These are phyloP conservation scores for Starmerella floricola DNA, from an alignment of 805 yeast genomes.

Conservation along the genomic window DNA sequence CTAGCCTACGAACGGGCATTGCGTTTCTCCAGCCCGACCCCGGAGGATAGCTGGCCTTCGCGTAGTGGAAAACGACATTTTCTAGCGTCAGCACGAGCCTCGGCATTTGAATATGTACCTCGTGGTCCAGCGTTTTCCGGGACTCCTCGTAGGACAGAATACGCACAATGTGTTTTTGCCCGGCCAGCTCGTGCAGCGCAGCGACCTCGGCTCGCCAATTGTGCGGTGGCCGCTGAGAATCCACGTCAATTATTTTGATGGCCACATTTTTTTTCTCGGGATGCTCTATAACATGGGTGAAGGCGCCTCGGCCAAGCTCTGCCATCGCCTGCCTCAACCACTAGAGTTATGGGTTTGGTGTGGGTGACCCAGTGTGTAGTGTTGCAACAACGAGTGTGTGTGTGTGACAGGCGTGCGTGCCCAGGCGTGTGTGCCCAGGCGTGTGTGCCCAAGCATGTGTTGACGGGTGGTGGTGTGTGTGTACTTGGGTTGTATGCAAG, in stretches of 20 bases:
- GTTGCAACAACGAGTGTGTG: too few species aligned
- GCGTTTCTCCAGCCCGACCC: constrained; percentile 28
- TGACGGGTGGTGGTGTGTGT: too few species aligned
- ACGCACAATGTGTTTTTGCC: constrained; percentile 17
- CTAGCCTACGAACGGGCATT: constrained; percentile 31
- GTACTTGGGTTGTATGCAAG: too few species aligned
- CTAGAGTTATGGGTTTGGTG: too few species aligned
- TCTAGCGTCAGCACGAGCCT: constrained; percentile 31
- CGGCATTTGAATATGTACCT: constrained; percentile 33
- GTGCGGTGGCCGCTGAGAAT: constrained; percentile 45
- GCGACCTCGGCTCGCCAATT: constrained; percentile 37
- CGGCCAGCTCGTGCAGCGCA: constrained; percentile 27
- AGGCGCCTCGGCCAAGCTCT: constrained; percentile 35
- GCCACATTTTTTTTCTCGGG: constrained; percentile 29
- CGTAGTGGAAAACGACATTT: constrained; percentile 27
- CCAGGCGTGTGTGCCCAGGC: too few species aligned
- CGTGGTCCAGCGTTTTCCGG: constrained; percentile 18
- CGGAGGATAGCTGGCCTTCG: constrained; percentile 30
- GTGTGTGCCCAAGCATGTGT: too few species aligned
- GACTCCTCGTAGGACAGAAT: constrained; percentile 23
- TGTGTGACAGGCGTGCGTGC: too few species aligned
- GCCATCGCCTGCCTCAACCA: neutral
- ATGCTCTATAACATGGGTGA: constrained; percentile 31
- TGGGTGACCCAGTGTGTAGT: too few species aligned
- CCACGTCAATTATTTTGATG: constrained; percentile 39